A percentile compares a stretch with the other conserved stretches of the same genome.
Evolutionary conservation across 495 filamentous ascomycete genomes (phyloP).

Genomic region (Tuber indicum): DNA sequence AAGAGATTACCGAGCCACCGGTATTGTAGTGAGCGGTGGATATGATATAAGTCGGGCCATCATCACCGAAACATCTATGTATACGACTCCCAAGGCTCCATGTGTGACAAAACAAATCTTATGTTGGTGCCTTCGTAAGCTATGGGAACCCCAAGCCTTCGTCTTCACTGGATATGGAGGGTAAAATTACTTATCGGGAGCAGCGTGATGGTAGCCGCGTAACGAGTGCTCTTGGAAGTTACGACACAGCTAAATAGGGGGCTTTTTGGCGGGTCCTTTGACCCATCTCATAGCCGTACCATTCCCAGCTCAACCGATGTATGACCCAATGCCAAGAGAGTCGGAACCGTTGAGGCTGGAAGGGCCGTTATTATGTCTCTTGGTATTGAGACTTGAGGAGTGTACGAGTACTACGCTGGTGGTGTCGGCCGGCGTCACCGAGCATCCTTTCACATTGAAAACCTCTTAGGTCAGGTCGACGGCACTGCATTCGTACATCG

Average conservation of each 20-base stretch:
- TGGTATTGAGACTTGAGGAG: neutral
- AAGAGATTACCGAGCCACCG: neutral
- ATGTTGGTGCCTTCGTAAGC: neutral
- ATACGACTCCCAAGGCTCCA: neutral
- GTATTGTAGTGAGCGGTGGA: neutral
- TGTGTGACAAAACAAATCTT: neutral
- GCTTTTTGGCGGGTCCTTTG: neutral
- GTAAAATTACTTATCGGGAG: neutral
- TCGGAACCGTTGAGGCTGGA: constrained; percentile 9
- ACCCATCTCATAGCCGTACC: neutral
- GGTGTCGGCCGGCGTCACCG: neutral
- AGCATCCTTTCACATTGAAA: neutral
- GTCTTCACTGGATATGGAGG: neutral
- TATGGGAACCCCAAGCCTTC: neutral
- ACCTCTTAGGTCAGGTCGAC: too few relatives aligned
- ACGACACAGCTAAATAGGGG: neutral
- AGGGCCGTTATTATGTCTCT: constrained; percentile 13
- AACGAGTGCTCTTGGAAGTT: neutral
- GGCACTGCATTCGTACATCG: neutral
- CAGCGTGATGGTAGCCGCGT: neutral
- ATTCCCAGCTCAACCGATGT: neutral
- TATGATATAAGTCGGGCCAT: neutral
- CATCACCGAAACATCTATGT: neutral
- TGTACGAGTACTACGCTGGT: neutral
- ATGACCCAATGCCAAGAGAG: constrained; percentile 18